Percentiles rank a stretch among this genome's conserved stretches.
Evolutionary conservation across 805 yeast genomes (phyloP).

Genomic region (Metschnikowia anglica): DNA sequence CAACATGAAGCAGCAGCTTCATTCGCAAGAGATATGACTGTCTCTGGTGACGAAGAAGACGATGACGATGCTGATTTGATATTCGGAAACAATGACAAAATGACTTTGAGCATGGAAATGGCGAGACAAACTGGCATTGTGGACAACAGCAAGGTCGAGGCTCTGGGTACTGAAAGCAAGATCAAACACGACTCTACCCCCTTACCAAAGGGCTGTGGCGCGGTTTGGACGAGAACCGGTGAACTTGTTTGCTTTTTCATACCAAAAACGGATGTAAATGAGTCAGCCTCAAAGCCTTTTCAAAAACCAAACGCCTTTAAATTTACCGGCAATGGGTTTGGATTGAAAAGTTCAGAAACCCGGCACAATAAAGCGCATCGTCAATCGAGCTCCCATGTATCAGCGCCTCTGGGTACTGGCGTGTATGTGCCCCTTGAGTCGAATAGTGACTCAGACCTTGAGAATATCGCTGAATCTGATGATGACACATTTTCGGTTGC

Average conservation of each 20-base stretch:
- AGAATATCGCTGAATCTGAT: conserved; percentile 8
- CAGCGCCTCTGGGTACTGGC: neutral
- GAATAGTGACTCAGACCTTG: neutral
- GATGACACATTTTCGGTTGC: conserved; percentile 16
- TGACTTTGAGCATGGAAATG: conserved; percentile 11
- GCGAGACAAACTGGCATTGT: neutral
- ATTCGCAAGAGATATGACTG: conserved; percentile 23
- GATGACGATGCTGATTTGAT: conserved; percentile 31
- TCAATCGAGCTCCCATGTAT: neutral
- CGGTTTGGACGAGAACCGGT: conserved; percentile 80
- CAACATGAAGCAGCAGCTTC: conserved; percentile 33
- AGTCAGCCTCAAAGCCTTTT: conserved; percentile 36
- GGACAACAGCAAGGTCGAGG: conserved; percentile 1
- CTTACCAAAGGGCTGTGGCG: conserved; percentile 91
- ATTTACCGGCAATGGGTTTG: conserved; percentile 51
- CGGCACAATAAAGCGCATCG: neutral
- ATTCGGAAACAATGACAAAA: conserved; percentile 39
- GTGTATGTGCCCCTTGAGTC: conserved; percentile 3
- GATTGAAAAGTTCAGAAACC: conserved; percentile 22
- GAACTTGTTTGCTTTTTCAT: conserved; percentile 79
- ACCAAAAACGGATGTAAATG: conserved; percentile 44
- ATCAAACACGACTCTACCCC: conserved; percentile 68
- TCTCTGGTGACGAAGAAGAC: conserved; percentile 29
- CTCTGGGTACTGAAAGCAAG: conserved; percentile 1
- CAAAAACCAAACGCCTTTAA: conserved; percentile 48